These are phyloP conservation scores for Cucurbita pepo DNA, from an alignment of 306 rosid species.

Conservation along the genomic window DNA sequence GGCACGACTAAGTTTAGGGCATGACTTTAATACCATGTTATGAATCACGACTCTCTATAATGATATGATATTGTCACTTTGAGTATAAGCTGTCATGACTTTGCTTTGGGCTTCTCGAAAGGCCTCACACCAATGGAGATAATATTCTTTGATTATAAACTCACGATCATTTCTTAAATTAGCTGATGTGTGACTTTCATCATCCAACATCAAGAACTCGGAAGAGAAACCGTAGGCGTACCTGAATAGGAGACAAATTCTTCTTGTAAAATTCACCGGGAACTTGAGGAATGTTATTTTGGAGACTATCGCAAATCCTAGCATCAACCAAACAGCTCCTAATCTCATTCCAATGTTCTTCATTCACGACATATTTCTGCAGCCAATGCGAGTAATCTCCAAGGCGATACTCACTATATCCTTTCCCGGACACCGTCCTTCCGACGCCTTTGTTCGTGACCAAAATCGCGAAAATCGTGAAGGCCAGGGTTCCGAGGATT, in stretches of 20 bases:
- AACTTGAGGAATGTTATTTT: slow-evolving; percentile 15
- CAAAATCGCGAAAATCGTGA: slow-evolving; percentile 41
- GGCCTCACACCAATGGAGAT: no score
- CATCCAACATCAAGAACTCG: neutral
- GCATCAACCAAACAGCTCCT: slow-evolving; percentile 54
- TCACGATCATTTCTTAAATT: no score
- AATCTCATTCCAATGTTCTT: slow-evolving; percentile 43
- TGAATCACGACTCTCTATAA: no score
- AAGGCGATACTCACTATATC: slow-evolving; percentile 30
- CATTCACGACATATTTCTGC: slow-evolving; percentile 45
- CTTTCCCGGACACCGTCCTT: slow-evolving; percentile 29
- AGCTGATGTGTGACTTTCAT: no score
- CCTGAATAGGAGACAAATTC: slow-evolving; percentile 56
- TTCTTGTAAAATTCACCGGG: slow-evolving; percentile 22
- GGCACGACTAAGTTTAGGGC: no score
- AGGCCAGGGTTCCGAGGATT: slow-evolving; percentile 31
- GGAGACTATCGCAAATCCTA: slow-evolving; percentile 31
- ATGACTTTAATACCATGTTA: no score
- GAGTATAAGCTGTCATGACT: no score
- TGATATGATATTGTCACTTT: no score
- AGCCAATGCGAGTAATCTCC: slow-evolving; percentile 60
- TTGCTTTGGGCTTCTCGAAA: no score
- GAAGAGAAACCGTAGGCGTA: neutral
- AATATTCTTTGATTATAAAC: no score
- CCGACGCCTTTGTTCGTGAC: slow-evolving; percentile 48